Conservation (phyloP, 495 filamentous ascomycete species). For the Neurospora pannonica region DNA sequence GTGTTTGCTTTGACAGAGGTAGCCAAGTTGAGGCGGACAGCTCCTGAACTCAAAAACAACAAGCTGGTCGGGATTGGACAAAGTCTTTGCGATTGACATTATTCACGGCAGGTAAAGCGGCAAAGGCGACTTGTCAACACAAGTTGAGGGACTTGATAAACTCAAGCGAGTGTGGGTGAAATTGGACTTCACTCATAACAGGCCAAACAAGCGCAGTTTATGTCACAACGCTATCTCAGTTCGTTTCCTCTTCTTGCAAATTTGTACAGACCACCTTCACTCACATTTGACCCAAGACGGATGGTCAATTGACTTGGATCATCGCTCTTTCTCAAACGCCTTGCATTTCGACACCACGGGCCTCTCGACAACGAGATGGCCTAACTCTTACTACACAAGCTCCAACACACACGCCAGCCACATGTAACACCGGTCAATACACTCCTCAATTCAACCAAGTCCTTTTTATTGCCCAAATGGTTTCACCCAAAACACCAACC, state of each 20-base stretch:
- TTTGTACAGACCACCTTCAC: neutral
- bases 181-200: neutral
- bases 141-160: neutral
- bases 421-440: neutral
- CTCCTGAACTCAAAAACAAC: neutral
- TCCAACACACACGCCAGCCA: neutral
- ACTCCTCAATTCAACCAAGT: neutral
- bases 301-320: neutral
- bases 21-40: neutral
- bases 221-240: neutral
- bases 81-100: neutral
- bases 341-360: neutral
- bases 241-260: neutral
- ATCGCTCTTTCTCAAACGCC: neutral
- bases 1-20: neutral
- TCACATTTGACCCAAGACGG: neutral
- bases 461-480: neutral
- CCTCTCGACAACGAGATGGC: neutral
- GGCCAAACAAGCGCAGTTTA: neutral
- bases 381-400: neutral
- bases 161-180: neutral
- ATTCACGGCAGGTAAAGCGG: neutral
- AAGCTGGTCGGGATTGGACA: neutral
- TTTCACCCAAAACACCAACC: neutral
- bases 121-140: neutral